Base-by-base conservation (phyloP, 208 protist genomes). In the Endotrypanum monterogeii region DNA sequence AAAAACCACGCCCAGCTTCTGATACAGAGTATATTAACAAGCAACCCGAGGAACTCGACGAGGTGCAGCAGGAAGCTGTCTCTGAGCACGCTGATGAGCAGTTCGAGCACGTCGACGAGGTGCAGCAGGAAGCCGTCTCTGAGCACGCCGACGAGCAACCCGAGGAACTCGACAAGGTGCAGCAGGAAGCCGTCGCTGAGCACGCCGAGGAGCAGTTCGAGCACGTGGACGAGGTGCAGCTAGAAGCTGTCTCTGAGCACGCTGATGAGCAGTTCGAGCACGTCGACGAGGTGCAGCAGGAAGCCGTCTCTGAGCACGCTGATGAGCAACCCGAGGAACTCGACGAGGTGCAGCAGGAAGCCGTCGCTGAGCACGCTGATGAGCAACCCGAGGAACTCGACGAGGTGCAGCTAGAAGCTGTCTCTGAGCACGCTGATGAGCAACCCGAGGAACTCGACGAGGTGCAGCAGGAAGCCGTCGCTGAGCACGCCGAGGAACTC, bases 321-420 rank as follows among this genome's bases (percentile, higher is more conserved):
- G 52, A 8, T 12, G 52, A 20, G 5, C 9, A 20, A 18, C 11
- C 11, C 25, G 52, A 20, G 5, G 52, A 20, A 18, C 11, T 46
- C 16, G 25, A 71, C 54, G 52, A 37, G 16, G 35, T 16, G 32
- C 73, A 68, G 62, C 74, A 54, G 57, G 56, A 72, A 8, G 68
- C 50, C 11, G 32, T 28, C 2, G 51, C 66, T 25, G 50, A 69
- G 25, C 20, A 61, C 28, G 50, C 48, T 55, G 18, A 62, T 9
- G 30, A 76, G 9, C 28, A 9, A 57, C 9, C 39, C 7, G 46
- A 68, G n/a, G n/a, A n/a, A 28, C 37, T 4, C 62, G 57, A 18
- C n/a, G n/a, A n/a, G n/a, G n/a, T n/a, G 35, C 41, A 67, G n/a
- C 41, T n/a, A n/a, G 62, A 67, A 41, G 39, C 18, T 11, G 6